phyloP scores from a whole-genome alignment of 73 alveolate genomes.

The Uronychia setigera region DNA sequence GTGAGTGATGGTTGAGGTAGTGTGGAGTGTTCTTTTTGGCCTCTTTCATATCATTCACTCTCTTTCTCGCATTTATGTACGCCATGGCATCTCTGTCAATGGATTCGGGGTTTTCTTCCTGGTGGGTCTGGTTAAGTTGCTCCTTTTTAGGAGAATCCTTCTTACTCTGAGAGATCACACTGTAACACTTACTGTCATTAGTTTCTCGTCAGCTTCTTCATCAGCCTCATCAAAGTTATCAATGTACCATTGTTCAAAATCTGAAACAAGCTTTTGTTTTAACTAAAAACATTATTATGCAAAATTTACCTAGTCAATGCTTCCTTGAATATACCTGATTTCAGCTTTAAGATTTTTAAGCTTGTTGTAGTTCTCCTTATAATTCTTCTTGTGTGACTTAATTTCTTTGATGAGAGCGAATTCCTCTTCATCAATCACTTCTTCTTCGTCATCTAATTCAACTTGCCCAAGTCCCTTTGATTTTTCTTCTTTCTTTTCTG shows the following conservation, averaged over 20 bases:
- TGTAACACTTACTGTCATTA: neutral
- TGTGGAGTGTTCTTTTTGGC: neutral
- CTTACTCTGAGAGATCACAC: neutral
- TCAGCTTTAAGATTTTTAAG: slow-evolving; percentile 83
- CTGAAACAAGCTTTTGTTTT: slow-evolving; percentile 62
- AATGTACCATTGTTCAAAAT: slow-evolving; percentile 80
- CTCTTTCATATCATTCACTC: neutral
- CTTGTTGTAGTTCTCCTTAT: slow-evolving; percentile 86
- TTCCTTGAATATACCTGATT: slow-evolving; percentile 70
- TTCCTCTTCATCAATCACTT: slow-evolving; percentile 98
- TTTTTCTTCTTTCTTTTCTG: slow-evolving; percentile 83
- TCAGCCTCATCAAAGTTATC: slow-evolving; percentile 66
- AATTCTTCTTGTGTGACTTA: slow-evolving; percentile 87
- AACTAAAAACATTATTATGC: neutral
- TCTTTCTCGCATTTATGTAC: neutral
- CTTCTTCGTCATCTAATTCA: slow-evolving; percentile 50
- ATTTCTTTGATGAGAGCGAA: slow-evolving; percentile 82
- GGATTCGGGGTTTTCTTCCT: neutral
- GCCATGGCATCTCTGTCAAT: neutral
- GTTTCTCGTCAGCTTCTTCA: slow-evolving; percentile 1
- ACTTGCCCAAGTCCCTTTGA: slow-evolving; percentile 65
- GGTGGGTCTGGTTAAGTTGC: neutral
- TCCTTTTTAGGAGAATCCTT: neutral
- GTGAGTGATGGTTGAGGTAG: slow-evolving; percentile 4
- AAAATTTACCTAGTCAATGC: slow-evolving; percentile 63